Evolutionary conservation across 78 protist genomes (phyloP), one percentile per base, ranked within the genome.

Genomic region (Dictyostelium intermedium): DNA sequence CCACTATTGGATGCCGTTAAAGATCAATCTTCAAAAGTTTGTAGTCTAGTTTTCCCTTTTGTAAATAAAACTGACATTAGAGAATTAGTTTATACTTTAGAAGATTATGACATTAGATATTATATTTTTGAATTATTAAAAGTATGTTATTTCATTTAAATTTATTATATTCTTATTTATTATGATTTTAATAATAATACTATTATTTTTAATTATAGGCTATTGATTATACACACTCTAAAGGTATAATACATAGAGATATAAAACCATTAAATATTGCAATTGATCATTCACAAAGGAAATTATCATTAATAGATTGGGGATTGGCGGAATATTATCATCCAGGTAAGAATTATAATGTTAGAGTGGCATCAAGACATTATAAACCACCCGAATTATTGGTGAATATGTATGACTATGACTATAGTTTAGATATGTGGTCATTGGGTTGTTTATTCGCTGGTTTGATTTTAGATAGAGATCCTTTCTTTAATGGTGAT

Each of bases 271-370:
- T 91, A 74, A 99, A 99, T 83, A 97, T 99, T 39, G 98, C 99
- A 98, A 99, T 99, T 73, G 99, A 99, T 92, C 99, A 98, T 91
- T 83, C 73, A 25, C 39, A 93, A 39, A 82, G 97, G 6, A 87
- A 96, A 96, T 87, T 99, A 63, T 87, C 98, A 70, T 96, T 99
- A 23, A 98, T 99, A 63, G 99, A 99, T 80, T 99, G 99, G 99
- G 99, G 99, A 2, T 82, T 99, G 32, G 99, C 99, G 5, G 99
- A 99, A 81, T 99, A 97, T 84, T 99, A 99, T 93, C 99, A 98
- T 89, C 99, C 96, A 23, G 27, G 32, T 13, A 84, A 94, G 83
- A 86, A 97, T 43, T 99, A 99, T 97, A 99, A 99, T 96, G 99
- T 99, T 20, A 97, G 99, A 11, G 99, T 99, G 10, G 99, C 99